These are phyloP conservation scores for Vigna nakashimae DNA, from an alignment of 306 rosid species.

Conservation along the genomic window DNA sequence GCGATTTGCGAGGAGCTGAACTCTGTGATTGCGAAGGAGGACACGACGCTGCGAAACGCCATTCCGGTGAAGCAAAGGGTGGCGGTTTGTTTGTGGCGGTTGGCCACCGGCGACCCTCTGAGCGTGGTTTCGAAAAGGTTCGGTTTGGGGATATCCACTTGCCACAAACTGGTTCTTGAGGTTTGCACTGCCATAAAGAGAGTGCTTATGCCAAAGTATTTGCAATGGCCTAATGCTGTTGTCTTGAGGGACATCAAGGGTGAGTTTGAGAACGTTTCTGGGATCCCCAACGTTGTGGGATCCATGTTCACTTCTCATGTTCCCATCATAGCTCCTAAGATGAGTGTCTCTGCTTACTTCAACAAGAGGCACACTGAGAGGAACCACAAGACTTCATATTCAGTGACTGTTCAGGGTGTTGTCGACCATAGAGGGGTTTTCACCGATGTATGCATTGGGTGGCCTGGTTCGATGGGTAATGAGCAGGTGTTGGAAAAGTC, in stretches of 20 bases:
- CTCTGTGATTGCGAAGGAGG: slow-evolving; percentile 76
- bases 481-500: slow-evolving; percentile 83
- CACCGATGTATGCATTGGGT: slow-evolving; percentile 84
- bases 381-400: slow-evolving; percentile 79
- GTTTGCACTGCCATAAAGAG: slow-evolving; percentile 76
- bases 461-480: slow-evolving; percentile 92
- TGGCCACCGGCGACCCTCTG: slow-evolving; percentile 91
- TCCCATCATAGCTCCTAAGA: slow-evolving; percentile 86
- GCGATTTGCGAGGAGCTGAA: slow-evolving; percentile 79
- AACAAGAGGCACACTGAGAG: slow-evolving; percentile 82
- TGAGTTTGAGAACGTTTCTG: slow-evolving; percentile 66
- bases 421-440: slow-evolving; percentile 79
- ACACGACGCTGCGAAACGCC: slow-evolving; percentile 72
- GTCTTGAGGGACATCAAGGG: slow-evolving; percentile 56
- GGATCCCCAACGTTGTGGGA: slow-evolving; percentile 81
- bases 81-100: slow-evolving; percentile 84
- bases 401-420: slow-evolving; percentile 87
- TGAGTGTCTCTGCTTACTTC: slow-evolving; percentile 79
- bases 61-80: slow-evolving; percentile 88
- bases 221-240: slow-evolving; percentile 74
- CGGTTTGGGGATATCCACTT: slow-evolving; percentile 85
- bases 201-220: slow-evolving; percentile 77
- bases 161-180: slow-evolving; percentile 84
- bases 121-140: slow-evolving; percentile 71
- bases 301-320: slow-evolving; percentile 86